Percentiles rank a stretch among this genome's conserved stretches.
Conservation (phyloP, 257 asterid species). For the Fraxinus cuspidata region DNA sequence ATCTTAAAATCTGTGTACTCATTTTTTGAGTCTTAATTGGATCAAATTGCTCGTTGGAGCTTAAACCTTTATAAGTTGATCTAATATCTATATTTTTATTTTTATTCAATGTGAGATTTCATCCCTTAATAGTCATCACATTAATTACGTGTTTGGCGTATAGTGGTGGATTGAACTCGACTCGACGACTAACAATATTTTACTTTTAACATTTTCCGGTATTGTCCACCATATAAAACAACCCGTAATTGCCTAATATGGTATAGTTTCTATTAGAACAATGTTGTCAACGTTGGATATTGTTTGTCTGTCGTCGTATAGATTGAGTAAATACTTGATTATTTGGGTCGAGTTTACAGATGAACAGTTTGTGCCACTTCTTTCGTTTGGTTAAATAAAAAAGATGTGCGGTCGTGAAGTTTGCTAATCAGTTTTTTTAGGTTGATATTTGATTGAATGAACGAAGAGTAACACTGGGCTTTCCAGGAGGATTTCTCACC, state of each 20-base stretch:
- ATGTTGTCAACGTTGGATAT: not conserved
- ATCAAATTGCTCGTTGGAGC: no score
- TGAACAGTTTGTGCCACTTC: not conserved
- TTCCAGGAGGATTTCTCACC: constrained; percentile 13
- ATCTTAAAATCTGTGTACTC: no score
- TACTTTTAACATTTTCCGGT: no score
- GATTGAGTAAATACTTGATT: not conserved
- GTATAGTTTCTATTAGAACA: not conserved
- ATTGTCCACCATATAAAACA: not conserved
- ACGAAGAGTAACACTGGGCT: not conserved
- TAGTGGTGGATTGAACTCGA: not conserved
- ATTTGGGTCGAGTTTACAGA: no score
- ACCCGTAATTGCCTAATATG: not conserved
- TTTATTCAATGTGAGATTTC: no score
- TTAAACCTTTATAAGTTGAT: no score
- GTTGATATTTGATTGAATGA: not conserved
- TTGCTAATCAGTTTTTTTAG: not conserved
- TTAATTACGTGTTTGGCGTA: not conserved
- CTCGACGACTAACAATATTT: not conserved
- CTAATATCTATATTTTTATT: no score
- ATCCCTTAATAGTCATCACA: not conserved
- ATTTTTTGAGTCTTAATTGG: no score
- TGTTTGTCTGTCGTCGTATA: not conserved
- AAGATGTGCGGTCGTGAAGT: not conserved
- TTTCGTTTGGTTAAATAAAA: not conserved